Percentiles rank a stretch among this genome's conserved stretches.
These are phyloP conservation scores for Gossypium aridum DNA, from an alignment of 441 rosid genomes.

Conservation along the genomic window DNA sequence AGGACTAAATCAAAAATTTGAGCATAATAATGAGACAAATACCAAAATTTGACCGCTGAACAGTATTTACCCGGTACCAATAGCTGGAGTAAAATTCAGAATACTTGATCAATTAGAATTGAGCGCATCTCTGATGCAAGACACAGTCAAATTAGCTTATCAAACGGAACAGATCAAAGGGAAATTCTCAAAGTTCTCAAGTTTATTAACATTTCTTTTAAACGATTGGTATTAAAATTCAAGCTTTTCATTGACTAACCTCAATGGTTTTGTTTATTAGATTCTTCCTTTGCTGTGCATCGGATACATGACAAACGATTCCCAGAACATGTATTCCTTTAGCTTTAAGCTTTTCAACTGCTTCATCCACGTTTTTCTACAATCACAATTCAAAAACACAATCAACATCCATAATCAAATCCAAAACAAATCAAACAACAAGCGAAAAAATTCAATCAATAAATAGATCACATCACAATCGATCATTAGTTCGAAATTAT, in stretches of 20 bases:
- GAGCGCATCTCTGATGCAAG: not conserved
- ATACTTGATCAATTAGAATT: not conserved
- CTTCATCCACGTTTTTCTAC: constrained; percentile 79
- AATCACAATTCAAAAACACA: not conserved
- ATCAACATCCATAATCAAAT: not conserved
- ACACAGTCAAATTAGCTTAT: not conserved
- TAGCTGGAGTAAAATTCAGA: not conserved
- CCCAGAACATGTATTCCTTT: constrained; percentile 66
- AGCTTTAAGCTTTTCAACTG: constrained; percentile 58
- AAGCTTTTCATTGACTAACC: not conserved
- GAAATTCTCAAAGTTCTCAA: not conserved
- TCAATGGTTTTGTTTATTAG: constrained; percentile 43
- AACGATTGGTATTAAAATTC: not conserved
- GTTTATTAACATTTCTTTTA: not conserved
- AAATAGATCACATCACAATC: not conserved
- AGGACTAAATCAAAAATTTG: no score
- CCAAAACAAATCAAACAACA: not conserved
- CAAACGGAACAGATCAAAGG: not conserved
- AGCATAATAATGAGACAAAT: no score
- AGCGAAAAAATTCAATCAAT: not conserved
- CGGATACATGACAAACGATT: constrained; percentile 83
- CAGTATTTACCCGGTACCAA: not conserved
- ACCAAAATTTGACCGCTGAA: no score
- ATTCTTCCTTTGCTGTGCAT: constrained; percentile 63
- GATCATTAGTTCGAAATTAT: no score